Evolutionary conservation across 2,329 filamentous ascomycete species (phyloP), one percentile per base, ranked within the genome.

Genomic region (Pseudogymnoascus sp.): DNA sequence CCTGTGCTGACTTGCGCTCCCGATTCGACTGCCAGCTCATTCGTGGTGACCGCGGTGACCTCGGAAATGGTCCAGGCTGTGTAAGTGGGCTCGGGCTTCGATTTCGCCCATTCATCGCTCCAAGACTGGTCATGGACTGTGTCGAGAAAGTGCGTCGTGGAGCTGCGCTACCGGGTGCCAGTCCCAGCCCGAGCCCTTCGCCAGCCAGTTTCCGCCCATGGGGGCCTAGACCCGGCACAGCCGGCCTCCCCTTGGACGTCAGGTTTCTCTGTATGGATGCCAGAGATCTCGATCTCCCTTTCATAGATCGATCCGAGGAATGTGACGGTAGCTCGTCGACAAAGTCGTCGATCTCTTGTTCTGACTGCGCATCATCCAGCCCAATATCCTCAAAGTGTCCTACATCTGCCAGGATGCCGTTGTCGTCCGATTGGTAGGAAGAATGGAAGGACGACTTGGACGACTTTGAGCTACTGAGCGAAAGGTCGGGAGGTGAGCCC

Each of bases 321-420:
- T 57, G 28, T 34, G 51, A 57, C 11, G 51, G 51, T 34, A 57
- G 28, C 28, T 57, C 51, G 16, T 57, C 64, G 1, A 65, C 66
- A 60, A 73, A 74, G 16, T 72, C 68, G 10, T 68, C 69, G 63
- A 71, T 71, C 39, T 73, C 70, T 1, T 65, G 62, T 62, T 73
- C 71, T 6, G 66, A 65, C 25, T 71, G 66, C 13, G 62, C 79
- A 71, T 92, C 87, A 66, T 92, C 89, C 31, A 98, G 85, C 11
- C 90, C 91, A 74, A 97, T 96, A 68, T 97, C 93, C 75, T 98
- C 93, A 71, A 97, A 97, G 75, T 97, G 87, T 68, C 86, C 87
- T 65, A 89, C 84, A 73, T 96, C 90, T 62, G 86, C 82, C 54
- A 90, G 79, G 61, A 86, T 82, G 69, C 82, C 85, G 72, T 88